Evolutionary conservation across 2,329 filamentous ascomycete genomes (phyloP).

Genomic region (Colletotrichum sp.): DNA sequence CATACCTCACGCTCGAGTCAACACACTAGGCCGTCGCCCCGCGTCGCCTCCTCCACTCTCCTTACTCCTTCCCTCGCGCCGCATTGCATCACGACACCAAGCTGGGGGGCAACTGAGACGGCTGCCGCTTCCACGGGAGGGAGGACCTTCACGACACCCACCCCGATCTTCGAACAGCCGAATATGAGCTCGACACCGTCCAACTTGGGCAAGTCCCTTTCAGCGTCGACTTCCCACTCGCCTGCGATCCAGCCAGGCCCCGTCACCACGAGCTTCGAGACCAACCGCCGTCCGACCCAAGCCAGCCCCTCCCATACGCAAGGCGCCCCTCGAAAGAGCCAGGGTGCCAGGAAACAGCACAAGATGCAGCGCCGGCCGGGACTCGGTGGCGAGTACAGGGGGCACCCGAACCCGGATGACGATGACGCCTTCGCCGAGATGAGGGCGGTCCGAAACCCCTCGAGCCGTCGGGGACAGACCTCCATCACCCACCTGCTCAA

Average conservation of each 20-base stretch:
- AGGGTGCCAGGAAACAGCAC: conserved; percentile 81
- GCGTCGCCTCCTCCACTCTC: not conserved
- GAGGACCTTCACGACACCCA: not conserved
- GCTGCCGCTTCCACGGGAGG: not conserved
- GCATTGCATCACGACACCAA: conserved; percentile 11
- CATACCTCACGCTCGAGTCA: not conserved
- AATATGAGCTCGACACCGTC: conserved; percentile 35
- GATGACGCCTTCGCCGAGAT: conserved; percentile 90
- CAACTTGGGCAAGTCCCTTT: conserved; percentile 57
- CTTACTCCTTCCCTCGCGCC: not conserved
- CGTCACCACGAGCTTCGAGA: conserved; percentile 54
- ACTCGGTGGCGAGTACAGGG: conserved; percentile 36
- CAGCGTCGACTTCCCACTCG: conserved; percentile 46
- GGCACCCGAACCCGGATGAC: conserved; percentile 58
- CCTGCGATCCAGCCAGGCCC: conserved; percentile 45
- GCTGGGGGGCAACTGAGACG: not conserved
- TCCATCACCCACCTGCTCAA: conserved; percentile 97
- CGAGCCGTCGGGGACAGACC: conserved; percentile 86
- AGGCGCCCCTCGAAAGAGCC: conserved; percentile 72
- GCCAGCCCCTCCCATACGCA: conserved; percentile 35
- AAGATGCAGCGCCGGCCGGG: conserved; percentile 78
- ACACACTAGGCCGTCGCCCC: not conserved
- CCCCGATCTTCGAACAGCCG: conserved; percentile 8
- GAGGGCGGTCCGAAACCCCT: conserved; percentile 60
- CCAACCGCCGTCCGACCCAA: conserved; percentile 51